phyloP scores from a whole-genome alignment of 2,329 filamentous ascomycete genomes.

The Verticillium nonalfalfae region DNA sequence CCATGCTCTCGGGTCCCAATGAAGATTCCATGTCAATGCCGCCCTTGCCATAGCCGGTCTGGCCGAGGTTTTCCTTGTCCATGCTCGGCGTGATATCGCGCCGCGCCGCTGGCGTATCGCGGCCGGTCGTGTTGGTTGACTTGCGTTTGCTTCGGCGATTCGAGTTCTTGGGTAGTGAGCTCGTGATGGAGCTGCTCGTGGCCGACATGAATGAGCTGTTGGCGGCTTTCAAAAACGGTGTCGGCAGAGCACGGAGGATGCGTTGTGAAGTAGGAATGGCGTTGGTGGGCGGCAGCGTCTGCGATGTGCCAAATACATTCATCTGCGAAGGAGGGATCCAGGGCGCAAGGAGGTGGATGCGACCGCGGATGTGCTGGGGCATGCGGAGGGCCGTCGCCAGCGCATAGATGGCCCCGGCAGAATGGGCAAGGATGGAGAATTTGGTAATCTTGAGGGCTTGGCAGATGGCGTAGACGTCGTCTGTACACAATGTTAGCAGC shows the following conservation, averaged over 20 bases:
- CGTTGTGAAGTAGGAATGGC: slow-evolving; percentile 88
- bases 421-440: slow-evolving; percentile 94
- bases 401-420: slow-evolving; percentile 95
- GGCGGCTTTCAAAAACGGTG: slow-evolving; percentile 84
- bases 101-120: slow-evolving; percentile 24
- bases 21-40: slow-evolving; percentile 12
- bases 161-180: slow-evolving; percentile 61
- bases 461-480: slow-evolving; percentile 90
- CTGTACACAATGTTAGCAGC: slow-evolving; percentile 27
- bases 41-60: slow-evolving; percentile 18
- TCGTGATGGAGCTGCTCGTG: slow-evolving; percentile 79
- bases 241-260: slow-evolving; percentile 83
- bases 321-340: slow-evolving; percentile 97
- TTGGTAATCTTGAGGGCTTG: slow-evolving; percentile 87
- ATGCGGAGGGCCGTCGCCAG: slow-evolving; percentile 91
- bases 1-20: slow-evolving; percentile 37
- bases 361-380: slow-evolving; percentile 90
- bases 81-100: slow-evolving; percentile 28
- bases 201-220: slow-evolving; percentile 95
- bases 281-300: slow-evolving; percentile 71
- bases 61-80: slow-evolving; percentile 44
- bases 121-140: slow-evolving; percentile 29
- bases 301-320: slow-evolving; percentile 67
- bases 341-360: slow-evolving; percentile 88
- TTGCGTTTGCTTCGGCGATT: slow-evolving; percentile 56